These are phyloP conservation scores for Cucurbitaria berberidis DNA, from an alignment of 2,329 filamentous ascomycete species.

Conservation along the genomic window DNA sequence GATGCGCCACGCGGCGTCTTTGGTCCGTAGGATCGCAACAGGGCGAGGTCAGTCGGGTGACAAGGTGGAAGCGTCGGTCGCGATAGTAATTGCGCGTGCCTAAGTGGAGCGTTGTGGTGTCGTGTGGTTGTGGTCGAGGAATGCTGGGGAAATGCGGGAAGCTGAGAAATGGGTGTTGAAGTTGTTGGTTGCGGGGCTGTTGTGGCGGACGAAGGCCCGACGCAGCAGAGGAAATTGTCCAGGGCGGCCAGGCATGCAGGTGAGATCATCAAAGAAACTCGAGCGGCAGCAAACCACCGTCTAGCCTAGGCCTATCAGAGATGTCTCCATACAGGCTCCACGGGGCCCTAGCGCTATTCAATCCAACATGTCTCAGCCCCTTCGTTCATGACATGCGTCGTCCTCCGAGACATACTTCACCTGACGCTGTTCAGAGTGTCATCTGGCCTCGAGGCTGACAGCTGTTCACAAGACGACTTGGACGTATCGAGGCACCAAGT, in stretches of 20 bases:
- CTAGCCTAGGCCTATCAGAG: slow-evolving; percentile 19
- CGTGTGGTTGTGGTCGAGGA: slow-evolving; percentile 7
- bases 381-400: slow-evolving; percentile 15
- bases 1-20: slow-evolving; percentile 19
- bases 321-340: slow-evolving; percentile 8
- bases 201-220: slow-evolving; percentile 18
- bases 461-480: slow-evolving; percentile 7
- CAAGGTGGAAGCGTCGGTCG: neutral
- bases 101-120: neutral
- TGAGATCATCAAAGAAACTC: slow-evolving; percentile 29
- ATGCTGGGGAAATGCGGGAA: slow-evolving; percentile 13
- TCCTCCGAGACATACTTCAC: slow-evolving; percentile 12
- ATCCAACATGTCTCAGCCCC: slow-evolving; percentile 13
- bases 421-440: slow-evolving; percentile 11
- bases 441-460: slow-evolving; percentile 7
- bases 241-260: slow-evolving; percentile 17
- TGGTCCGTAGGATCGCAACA: slow-evolving; percentile 14
- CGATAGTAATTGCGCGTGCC: neutral
- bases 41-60: slow-evolving; percentile 2
- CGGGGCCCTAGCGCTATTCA: slow-evolving; percentile 15
- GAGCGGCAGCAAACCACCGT: neutral
- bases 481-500: slow-evolving; percentile 9
- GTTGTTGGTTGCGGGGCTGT: slow-evolving; percentile 19
- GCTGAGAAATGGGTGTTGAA: slow-evolving; percentile 8
- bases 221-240: slow-evolving; percentile 11